phyloP scores from a whole-genome alignment of 2,329 filamentous ascomycete genomes.

The Colletotrichum liriopes region DNA sequence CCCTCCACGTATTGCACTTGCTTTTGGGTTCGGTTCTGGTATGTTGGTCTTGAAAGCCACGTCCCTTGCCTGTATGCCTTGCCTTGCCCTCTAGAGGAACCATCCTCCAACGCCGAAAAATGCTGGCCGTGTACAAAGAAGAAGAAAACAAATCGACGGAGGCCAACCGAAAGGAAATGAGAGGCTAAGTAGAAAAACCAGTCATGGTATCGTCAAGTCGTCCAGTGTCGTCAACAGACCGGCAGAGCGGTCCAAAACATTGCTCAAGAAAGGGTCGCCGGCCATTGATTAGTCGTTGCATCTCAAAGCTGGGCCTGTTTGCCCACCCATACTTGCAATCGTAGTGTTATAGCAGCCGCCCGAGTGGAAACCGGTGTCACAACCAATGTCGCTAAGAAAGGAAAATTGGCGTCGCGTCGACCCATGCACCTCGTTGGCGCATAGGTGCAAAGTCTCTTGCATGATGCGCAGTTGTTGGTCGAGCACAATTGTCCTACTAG shows the following conservation, averaged over 20 bases:
- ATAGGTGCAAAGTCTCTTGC: conserved; percentile 9
- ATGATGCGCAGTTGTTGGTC: conserved; percentile 24
- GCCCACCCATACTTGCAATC: conserved; percentile 12
- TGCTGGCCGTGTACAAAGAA: conserved; percentile 34
- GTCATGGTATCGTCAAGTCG: conserved; percentile 44
- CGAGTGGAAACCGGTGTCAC: not conserved
- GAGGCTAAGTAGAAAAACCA: conserved; percentile 36
- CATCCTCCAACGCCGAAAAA: conserved; percentile 43
- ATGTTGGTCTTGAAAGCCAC: conserved; percentile 31
- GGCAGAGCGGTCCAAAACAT: conserved; percentile 31
- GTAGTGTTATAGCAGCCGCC: conserved; percentile 22
- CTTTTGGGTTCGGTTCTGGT: conserved; percentile 35
- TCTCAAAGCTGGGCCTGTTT: not conserved
- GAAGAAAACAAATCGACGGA: conserved; percentile 23
- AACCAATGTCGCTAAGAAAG: conserved; percentile 24
- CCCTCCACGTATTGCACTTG: conserved; percentile 20
- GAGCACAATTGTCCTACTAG: conserved; percentile 41
- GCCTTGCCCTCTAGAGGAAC: conserved; percentile 34
- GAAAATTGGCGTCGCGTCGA: conserved; percentile 24
- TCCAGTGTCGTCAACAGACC: conserved; percentile 41
- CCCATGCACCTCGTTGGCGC: conserved; percentile 21
- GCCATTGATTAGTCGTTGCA: conserved; percentile 31
- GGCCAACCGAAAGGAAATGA: conserved; percentile 36
- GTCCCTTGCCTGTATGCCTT: conserved; percentile 21
- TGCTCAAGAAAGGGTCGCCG: conserved; percentile 28